Base-by-base conservation (phyloP, 2,329 filamentous ascomycete genomes). In the Balansia obtecta region DNA sequence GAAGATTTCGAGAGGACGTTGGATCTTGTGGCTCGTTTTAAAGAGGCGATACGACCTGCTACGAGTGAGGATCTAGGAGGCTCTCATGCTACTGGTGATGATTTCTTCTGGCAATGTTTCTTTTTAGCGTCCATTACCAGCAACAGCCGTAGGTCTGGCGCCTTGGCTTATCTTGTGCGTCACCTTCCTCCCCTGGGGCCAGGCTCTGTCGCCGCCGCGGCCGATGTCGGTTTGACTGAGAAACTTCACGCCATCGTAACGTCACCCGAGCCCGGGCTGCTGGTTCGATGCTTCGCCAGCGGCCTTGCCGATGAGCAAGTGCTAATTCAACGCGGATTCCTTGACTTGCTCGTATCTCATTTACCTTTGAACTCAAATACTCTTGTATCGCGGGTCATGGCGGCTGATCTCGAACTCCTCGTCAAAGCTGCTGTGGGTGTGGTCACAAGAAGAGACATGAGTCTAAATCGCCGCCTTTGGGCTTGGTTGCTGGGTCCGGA, bases 31-130 rank as follows among this genome's bases (percentile, higher is more conserved):
- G 85, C 93, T 58, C 82, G 78, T 51, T 82, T 97, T 63, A 88
- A 90, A 60, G 68, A 76, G 52, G 76, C 79, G 45, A 78, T 89
- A 58, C 74, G 82, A 51, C 70, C 81, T 30, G 58, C 67, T 9
- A 68, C 68, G 27, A 74, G 75, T 53, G 69, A 76, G 55, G 70
- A 67, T 49, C 73, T 73, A 55, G 79, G 68, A 33, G 66, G 64
- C 50, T 74, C 67, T 38, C 79, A 78, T 65, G 78, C 71, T 44
- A 75, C 75, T 9, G 82, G 82, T 10, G 87, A 90, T 56, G 86
- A 87, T 56, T 96, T 93, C 65, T 98, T 97, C 65, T 98, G 93
- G 93, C 93, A 98, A 69, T 96, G 89, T 64, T 85, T 98, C 62
- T 97, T 98, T 61, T 72, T 98, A 16, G 88, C 91, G 10, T 85